Evolutionary conservation across 306 rosid genomes (phyloP).

Genomic region (Astragalus membranaceus): DNA sequence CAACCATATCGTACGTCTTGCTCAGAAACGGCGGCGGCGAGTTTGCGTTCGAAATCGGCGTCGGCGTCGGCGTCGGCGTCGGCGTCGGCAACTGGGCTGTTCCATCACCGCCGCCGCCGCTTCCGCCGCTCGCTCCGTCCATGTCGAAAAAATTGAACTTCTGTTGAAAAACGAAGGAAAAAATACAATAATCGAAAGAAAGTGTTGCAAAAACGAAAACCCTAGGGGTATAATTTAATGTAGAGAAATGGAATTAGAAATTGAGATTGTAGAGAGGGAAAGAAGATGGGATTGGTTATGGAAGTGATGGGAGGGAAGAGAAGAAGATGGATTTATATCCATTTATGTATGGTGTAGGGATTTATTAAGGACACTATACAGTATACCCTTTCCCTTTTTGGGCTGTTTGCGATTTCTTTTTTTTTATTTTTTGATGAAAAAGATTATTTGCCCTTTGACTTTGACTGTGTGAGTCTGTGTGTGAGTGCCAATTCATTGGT

Average conservation of each 20-base stretch:
- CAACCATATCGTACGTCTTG: constrained; percentile 97
- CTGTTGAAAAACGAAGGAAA: background rate
- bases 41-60: constrained; percentile 52
- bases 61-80: constrained; percentile 52
- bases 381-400: background rate
- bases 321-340: background rate
- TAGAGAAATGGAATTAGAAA: background rate
- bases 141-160: constrained; percentile 7
- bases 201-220: constrained; percentile 28
- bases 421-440: too few relatives aligned
- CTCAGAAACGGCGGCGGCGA: constrained; percentile 91
- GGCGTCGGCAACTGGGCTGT: constrained; percentile 33
- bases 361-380: background rate
- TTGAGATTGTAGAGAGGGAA: background rate
- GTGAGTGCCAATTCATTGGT: too few relatives aligned
- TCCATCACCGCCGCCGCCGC: constrained; percentile 8
- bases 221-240: constrained; percentile 14
- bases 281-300: background rate
- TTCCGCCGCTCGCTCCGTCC: constrained; percentile 41
- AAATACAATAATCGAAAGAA: background rate
- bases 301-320: background rate
- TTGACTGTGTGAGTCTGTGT: too few relatives aligned
- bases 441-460: too few relatives aligned
- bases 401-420: background rate
- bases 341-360: background rate